A percentile compares a stretch with the other conserved stretches of the same genome.
These are phyloP conservation scores for Populus ilicifolia DNA, from an alignment of 345 rosid species.

Conservation along the genomic window DNA sequence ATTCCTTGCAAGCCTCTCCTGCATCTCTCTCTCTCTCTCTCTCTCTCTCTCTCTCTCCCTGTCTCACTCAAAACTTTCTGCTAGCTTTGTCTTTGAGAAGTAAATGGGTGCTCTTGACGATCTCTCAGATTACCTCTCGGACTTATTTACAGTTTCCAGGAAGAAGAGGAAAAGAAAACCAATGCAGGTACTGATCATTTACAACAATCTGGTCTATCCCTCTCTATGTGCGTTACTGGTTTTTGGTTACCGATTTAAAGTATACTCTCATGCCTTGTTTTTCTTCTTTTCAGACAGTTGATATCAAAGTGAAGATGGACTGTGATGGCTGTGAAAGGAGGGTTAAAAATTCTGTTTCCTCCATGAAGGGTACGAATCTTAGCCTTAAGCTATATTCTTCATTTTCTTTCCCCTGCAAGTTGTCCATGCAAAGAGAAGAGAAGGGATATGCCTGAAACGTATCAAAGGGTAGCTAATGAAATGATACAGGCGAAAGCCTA, in stretches of 20 bases:
- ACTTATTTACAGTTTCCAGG: slow-evolving; percentile 27
- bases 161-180: slow-evolving; percentile 40
- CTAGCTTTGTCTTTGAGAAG: background rate
- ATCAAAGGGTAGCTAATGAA: no score
- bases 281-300: slow-evolving; percentile 39
- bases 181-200: slow-evolving; percentile 35
- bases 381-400: background rate
- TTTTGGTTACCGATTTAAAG: background rate
- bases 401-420: background rate
- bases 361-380: slow-evolving; percentile 37
- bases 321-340: slow-evolving; percentile 57
- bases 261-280: background rate
- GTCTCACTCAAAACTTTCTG: background rate
- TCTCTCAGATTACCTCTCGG: slow-evolving; percentile 27
- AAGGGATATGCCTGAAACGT: background rate
- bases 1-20: background rate
- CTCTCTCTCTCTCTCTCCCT: background rate
- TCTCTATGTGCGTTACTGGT: background rate
- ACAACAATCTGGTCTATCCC: background rate
- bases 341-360: slow-evolving; percentile 38
- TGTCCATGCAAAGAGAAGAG: background rate
- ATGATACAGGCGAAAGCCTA: no score
- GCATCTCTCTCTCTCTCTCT: background rate
- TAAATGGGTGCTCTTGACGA: slow-evolving; percentile 48
- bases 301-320: slow-evolving; percentile 60